Evolutionary conservation across 2,329 filamentous ascomycete genomes (phyloP), one percentile per base, ranked within the genome.

Genomic region (Blumeriella jaapii): DNA sequence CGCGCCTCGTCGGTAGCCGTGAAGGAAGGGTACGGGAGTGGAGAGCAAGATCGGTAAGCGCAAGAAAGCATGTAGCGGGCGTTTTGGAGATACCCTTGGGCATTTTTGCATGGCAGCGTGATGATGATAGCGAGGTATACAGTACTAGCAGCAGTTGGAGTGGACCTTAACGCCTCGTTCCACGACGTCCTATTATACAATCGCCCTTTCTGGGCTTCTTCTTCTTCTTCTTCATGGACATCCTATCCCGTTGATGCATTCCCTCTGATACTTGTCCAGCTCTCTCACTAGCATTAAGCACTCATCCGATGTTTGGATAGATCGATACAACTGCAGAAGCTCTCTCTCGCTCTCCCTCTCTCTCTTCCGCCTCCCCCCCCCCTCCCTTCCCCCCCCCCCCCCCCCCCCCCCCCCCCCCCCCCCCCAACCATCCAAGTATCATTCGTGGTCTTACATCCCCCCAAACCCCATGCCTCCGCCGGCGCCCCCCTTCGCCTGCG

Each of bases 401-500:
- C 7, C 10, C 22, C 22, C 10, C 3, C 22, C 22, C 4, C 3
- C 22, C 19, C n/a, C 11, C n/a, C 2, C 12, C 14, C 11, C 15
- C 31, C 17, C 28, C 16, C 29, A 11, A 13, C 8, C n/a, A n/a
- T n/a, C n/a, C n/a, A n/a, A n/a, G n/a, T n/a, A n/a, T n/a, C n/a
- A n/a, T n/a, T n/a, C 4, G 5, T 14, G 20, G 9, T 10, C 24
- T 61, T 38, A 59, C 55, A 59, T 54, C 3, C 57, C 55, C 42
- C 67, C 65, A 44, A 74, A 63, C 16, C 68, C 69, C 42, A 64
- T 60, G 24, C 52, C 68, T 27, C 62, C 68, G n/a, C 61, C 63
- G 22, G 64, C 68, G 25, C 64, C 70, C 41, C 76, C 73, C 54
- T 73, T 72, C 44, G 73, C 69, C 55, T 76, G 73, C 31, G 82